Percentiles rank a stretch among this genome's conserved stretches.
phyloP scores from a whole-genome alignment of 768 basidiomycete genomes.

The Leccinellum rugosiceps region DNA sequence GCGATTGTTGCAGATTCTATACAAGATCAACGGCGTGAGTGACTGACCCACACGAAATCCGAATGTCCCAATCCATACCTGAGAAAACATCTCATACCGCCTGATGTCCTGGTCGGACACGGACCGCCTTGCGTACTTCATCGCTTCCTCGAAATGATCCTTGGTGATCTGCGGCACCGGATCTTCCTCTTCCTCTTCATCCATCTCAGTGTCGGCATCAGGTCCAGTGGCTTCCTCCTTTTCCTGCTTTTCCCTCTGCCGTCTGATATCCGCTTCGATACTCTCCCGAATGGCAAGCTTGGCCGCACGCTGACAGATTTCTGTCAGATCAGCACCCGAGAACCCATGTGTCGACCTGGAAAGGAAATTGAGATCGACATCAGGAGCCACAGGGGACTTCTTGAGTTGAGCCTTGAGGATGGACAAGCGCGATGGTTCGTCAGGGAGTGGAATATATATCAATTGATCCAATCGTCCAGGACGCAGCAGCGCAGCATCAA shows the following conservation, averaged over 20 bases:
- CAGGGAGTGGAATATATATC: conserved; percentile 98
- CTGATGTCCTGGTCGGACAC: conserved; percentile 96
- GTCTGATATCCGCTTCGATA: conserved; percentile 88
- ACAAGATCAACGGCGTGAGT: background rate
- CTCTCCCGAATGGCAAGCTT: conserved; percentile 95
- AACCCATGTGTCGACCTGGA: conserved; percentile 94
- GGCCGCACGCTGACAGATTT: conserved; percentile 96
- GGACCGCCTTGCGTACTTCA: conserved; percentile 95
- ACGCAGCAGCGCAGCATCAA: conserved; percentile 88
- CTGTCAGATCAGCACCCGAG: conserved; percentile 99
- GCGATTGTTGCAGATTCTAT: conserved; percentile 80
- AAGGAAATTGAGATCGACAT: conserved; percentile 83
- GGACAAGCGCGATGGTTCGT: conserved; percentile 85
- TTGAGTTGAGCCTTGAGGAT: conserved; percentile 91
- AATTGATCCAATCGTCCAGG: conserved; percentile 99
- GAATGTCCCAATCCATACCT: conserved; percentile 43
- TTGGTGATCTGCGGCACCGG: conserved; percentile 86
- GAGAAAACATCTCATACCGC: conserved; percentile 97
- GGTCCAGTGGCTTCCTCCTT: conserved; percentile 66
- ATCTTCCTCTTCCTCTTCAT: conserved; percentile 71
- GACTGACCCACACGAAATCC: background rate
- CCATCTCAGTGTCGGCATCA: conserved; percentile 70
- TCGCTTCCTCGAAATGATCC: conserved; percentile 98
- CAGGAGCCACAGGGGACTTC: conserved; percentile 81
- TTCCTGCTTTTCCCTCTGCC: conserved; percentile 73